Base-by-base conservation (phyloP, 306 rosid species). In the Cajanus cajan region DNA sequence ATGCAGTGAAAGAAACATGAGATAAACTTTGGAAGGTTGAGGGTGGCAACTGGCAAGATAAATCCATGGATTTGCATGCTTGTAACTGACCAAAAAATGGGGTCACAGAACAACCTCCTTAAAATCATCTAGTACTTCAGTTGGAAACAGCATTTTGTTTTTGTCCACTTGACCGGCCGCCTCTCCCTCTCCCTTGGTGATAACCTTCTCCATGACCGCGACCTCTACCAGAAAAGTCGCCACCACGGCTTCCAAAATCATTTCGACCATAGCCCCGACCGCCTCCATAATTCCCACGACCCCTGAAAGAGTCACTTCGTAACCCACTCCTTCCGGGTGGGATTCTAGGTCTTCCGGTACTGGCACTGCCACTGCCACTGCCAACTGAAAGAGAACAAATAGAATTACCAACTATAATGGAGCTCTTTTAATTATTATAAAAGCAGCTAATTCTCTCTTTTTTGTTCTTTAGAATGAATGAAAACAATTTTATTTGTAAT, bases 151-250 rank as follows among this genome's bases (percentile, higher is more conserved):
- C 55, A 82, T 48, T 79, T 67, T 84, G 89, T 73, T 54, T 85
- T 16, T 72, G 85, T 43, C 61, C 91, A 22, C 82, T 84, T 15
- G 85, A 37, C 40, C 82, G 83, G 73, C 89, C 85, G 15, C 96
- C 89, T 79, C 93, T 83, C 14, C 88, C 90, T 76, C 93, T 86
- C 25, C 85, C 87, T 50, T 86, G 96, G 14, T 82, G 84, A 79
- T 86, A 87, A 63, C 55, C 83, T 62, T 89, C 90, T 4, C 88
- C 86, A 14, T 61, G 85, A 44, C 90, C 87, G 39, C 90, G 78
- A 2, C 88, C 94, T 43, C 90, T 73, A 28, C 84, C 79, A 4
- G 85, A 69, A 72, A 86, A 89, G n/a, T 88, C 94, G n/a, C 86
- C 94, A 15, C 86, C 89, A 40, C 82, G 82, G 80, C 51, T 86